Evolutionary conservation across 2,329 filamentous ascomycete species (phyloP).

Genomic region (Emergomyces orientalis): DNA sequence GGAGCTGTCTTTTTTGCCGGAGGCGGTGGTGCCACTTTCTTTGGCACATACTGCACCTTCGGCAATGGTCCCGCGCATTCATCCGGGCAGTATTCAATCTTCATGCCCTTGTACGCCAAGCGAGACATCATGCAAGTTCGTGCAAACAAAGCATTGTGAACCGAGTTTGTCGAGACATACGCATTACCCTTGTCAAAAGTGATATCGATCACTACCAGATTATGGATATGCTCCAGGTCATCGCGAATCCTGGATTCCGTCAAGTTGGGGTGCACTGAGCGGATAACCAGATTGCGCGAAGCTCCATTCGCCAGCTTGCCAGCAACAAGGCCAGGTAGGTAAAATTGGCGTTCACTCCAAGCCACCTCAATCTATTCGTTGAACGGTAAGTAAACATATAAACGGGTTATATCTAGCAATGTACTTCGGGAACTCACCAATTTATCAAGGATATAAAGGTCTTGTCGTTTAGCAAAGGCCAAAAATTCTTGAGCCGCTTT

Average conservation of each 20-base stretch:
- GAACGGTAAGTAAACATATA: conserved; percentile 12
- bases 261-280: conserved; percentile 47
- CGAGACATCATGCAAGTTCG: conserved; percentile 64
- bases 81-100: conserved; percentile 62
- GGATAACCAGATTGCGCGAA: conserved; percentile 64
- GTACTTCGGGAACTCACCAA: conserved; percentile 43
- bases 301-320: conserved; percentile 57
- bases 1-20: conserved; percentile 33
- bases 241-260: conserved; percentile 57
- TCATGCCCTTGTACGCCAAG: conserved; percentile 59
- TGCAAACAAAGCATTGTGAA: conserved; percentile 66
- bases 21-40: conserved; percentile 20
- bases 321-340: conserved; percentile 53
- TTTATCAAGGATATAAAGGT: conserved; percentile 60
- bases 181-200: conserved; percentile 50
- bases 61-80: conserved; percentile 58
- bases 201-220: conserved; percentile 60
- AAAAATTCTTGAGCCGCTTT: conserved; percentile 56
- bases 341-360: conserved; percentile 65
- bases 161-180: conserved; percentile 65
- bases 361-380: conserved; percentile 51
- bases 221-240: conserved; percentile 75
- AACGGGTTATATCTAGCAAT: not conserved
- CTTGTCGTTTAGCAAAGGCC: conserved; percentile 53
- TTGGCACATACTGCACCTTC: conserved; percentile 25